Percentiles rank a stretch among this genome's conserved stretches.
These are phyloP conservation scores for Candida sp. DNA, from an alignment of 1,139 yeast genomes.

Conservation along the genomic window DNA sequence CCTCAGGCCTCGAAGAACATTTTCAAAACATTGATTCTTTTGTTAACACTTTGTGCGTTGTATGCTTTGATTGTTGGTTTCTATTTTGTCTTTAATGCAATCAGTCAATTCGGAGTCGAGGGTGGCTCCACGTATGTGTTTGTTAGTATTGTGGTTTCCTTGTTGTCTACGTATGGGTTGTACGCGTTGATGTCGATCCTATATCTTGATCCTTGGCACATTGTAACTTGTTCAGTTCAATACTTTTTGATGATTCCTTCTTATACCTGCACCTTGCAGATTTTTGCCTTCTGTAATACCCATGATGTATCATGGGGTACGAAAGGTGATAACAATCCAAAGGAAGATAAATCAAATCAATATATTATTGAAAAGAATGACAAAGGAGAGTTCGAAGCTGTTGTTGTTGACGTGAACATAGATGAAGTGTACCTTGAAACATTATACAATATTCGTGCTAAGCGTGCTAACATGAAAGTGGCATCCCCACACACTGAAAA, in stretches of 20 bases:
- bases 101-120: slow-evolving; percentile 35
- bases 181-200: slow-evolving; percentile 75
- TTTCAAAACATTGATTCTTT: slow-evolving; percentile 66
- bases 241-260: slow-evolving; percentile 89
- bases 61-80: slow-evolving; percentile 84
- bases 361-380: slow-evolving; percentile 47
- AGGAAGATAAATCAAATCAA: slow-evolving; percentile 45
- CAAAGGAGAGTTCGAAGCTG: slow-evolving; percentile 76
- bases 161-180: slow-evolving; percentile 89
- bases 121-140: slow-evolving; percentile 54
- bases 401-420: slow-evolving; percentile 85
- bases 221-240: slow-evolving; percentile 78
- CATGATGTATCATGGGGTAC: slow-evolving; percentile 99
- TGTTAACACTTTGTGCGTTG: slow-evolving; percentile 73
- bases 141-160: slow-evolving; percentile 74
- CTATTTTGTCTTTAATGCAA: slow-evolving; percentile 64
- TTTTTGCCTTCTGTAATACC: slow-evolving; percentile 92
- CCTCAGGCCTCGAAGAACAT: slow-evolving; percentile 83
- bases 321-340: slow-evolving; percentile 81
- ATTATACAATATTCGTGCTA: slow-evolving; percentile 67
- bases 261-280: slow-evolving; percentile 85
- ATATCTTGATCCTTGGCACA: slow-evolving; percentile 94
- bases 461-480: slow-evolving; percentile 60
- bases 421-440: slow-evolving; percentile 85
- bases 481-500: slow-evolving; percentile 42